Evolutionary conservation across 75 land plant species (phyloP).

Genomic region (Ceratopteris richardii): DNA sequence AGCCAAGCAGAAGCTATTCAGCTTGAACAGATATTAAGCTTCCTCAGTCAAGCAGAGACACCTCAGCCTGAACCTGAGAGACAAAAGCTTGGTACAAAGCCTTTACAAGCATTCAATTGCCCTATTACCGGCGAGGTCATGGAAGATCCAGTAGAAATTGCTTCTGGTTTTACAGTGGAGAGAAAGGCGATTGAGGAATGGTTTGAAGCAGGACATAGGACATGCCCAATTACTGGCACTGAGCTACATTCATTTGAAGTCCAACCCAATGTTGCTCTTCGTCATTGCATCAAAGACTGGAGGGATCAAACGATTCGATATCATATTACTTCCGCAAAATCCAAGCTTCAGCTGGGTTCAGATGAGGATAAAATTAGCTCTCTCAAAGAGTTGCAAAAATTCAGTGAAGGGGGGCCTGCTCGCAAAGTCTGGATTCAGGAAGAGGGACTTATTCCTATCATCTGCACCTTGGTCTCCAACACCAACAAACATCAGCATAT

Average conservation of each 20-base stretch:
- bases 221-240: constrained; percentile 53
- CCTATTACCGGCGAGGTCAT: constrained; percentile 61
- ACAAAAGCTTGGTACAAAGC: constrained; percentile 27
- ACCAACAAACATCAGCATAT: constrained; percentile 17
- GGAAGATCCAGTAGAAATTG: constrained; percentile 70
- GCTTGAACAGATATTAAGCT: constrained; percentile 56
- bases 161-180: constrained; percentile 63
- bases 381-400: constrained; percentile 23
- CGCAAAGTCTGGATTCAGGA: constrained; percentile 48
- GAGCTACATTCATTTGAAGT: constrained; percentile 34
- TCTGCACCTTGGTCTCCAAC: constrained; percentile 29
- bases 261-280: constrained; percentile 52
- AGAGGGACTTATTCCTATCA: constrained; percentile 48
- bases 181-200: constrained; percentile 57
- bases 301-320: constrained; percentile 52
- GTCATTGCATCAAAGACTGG: constrained; percentile 72
- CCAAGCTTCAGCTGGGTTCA: constrained; percentile 27
- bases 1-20: constrained; percentile 55
- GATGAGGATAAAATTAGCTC: constrained; percentile 36
- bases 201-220: constrained; percentile 47
- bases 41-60: constrained; percentile 38
- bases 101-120: constrained; percentile 53
- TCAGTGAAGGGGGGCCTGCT: constrained; percentile 43
- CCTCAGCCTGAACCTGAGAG: constrained; percentile 25
- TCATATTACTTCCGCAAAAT: constrained; percentile 29